These are phyloP conservation scores for Fusarium ramigenum DNA, from an alignment of 2,329 filamentous ascomycete genomes.

Conservation along the genomic window DNA sequence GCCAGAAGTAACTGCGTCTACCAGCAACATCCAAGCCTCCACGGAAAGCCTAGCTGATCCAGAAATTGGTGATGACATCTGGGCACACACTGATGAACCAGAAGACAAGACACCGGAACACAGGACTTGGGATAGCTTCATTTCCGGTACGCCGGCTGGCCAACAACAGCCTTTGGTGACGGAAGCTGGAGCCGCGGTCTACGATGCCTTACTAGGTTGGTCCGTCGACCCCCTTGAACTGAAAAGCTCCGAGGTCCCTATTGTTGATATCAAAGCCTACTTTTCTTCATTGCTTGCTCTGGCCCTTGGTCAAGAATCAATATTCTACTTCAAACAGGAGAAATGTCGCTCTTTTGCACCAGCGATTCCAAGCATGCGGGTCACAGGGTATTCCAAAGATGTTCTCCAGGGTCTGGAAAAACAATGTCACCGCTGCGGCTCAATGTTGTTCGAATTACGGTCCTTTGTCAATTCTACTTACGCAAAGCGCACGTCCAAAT, in stretches of 20 bases:
- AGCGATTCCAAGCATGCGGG: constrained; percentile 56
- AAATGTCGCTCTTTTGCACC: constrained; percentile 62
- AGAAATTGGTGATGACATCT: constrained; percentile 49
- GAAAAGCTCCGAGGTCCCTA: constrained; percentile 50
- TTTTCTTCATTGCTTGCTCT: constrained; percentile 70
- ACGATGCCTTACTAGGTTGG: constrained; percentile 68
- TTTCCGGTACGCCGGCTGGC: constrained; percentile 47
- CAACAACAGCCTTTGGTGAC: constrained; percentile 67
- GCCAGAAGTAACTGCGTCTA: constrained; percentile 5
- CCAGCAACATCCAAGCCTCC: constrained; percentile 3
- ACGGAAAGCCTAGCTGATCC: constrained; percentile 6
- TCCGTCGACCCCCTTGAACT: constrained; percentile 52
- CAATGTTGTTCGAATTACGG: constrained; percentile 57
- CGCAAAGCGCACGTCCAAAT: constrained; percentile 54
- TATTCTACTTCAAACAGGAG: constrained; percentile 72
- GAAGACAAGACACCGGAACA: constrained; percentile 53
- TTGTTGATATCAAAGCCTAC: constrained; percentile 61
- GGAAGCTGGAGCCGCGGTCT: constrained; percentile 72
- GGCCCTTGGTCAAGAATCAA: constrained; percentile 75
- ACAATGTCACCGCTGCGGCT: constrained; percentile 59
- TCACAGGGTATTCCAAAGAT: constrained; percentile 65
- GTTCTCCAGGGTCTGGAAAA: constrained; percentile 58
- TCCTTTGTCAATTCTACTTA: constrained; percentile 59
- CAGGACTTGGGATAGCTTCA: constrained; percentile 77
- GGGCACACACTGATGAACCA: constrained; percentile 55